phyloP scores from a whole-genome alignment of 2,329 filamentous ascomycete species.

The Diplodia scrobiculata region DNA sequence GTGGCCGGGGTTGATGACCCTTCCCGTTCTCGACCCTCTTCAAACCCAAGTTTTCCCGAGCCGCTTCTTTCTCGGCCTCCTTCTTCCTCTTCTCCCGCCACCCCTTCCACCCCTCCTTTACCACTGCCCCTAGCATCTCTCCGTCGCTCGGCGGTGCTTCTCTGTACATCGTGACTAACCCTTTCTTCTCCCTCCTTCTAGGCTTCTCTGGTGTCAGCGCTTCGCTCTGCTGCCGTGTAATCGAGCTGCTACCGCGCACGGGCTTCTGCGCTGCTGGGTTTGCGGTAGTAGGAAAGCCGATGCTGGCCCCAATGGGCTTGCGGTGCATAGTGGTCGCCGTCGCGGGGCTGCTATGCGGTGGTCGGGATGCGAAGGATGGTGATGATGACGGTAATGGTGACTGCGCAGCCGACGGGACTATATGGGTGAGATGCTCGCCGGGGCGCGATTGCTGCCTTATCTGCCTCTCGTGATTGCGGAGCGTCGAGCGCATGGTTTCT shows the following conservation, averaged over 20 bases:
- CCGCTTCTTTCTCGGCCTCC: slow-evolving; percentile 21
- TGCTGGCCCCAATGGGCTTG: background rate
- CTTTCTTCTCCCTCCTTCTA: background rate
- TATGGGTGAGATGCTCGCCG: background rate
- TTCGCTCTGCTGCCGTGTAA: background rate
- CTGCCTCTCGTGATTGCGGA: background rate
- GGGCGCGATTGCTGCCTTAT: background rate
- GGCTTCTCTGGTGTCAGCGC: background rate
- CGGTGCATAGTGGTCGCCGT: background rate
- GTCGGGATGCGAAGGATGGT: background rate
- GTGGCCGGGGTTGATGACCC: background rate
- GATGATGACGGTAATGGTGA: background rate
- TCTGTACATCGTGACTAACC: background rate
- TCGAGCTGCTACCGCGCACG: background rate
- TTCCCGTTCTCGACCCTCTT: background rate
- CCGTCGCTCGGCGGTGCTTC: slow-evolving; percentile 3
- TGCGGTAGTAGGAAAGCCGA: background rate
- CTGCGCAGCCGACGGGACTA: too few relatives aligned
- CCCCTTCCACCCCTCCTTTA: background rate
- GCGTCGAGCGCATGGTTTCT: slow-evolving; percentile 10
- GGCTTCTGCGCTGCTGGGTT: background rate
- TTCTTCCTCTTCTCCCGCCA: slow-evolving; percentile 1
- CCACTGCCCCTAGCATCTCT: slow-evolving; percentile 1
- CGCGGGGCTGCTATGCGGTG: background rate
- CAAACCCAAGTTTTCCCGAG: background rate